These are phyloP conservation scores for Auxenochlorella pyrenoidosa DNA, from an alignment of 139 green algal species.

Conservation along the genomic window DNA sequence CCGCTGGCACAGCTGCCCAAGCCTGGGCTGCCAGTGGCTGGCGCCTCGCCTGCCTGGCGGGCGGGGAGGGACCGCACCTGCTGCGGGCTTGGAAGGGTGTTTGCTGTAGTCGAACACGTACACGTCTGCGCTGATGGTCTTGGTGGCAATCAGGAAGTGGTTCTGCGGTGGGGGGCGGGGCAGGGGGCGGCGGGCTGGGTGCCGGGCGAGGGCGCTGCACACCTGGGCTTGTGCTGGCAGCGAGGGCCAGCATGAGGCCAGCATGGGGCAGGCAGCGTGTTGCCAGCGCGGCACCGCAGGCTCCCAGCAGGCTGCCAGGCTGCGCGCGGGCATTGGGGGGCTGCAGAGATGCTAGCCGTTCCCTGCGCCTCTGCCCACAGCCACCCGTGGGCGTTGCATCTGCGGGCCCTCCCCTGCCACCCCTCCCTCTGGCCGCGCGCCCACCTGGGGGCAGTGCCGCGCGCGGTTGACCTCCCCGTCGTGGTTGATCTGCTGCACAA, in stretches of 20 bases:
- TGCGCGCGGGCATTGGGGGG: neutral
- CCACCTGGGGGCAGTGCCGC: slow-evolving; percentile 51
- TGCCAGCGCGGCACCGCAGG: too few relatives aligned
- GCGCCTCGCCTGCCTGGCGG: neutral
- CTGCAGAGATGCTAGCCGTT: too few relatives aligned
- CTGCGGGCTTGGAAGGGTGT: slow-evolving; percentile 90
- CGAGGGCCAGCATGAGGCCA: too few relatives aligned
- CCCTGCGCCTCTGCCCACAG: too few relatives aligned
- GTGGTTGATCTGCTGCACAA: slow-evolving; percentile 99
- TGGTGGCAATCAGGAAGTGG: slow-evolving; percentile 97
- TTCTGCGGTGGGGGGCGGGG: slow-evolving; percentile 72
- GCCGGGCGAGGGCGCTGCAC: neutral
- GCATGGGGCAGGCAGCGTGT: too few relatives aligned
- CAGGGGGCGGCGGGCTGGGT: too few relatives aligned
- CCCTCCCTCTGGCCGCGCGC: too few relatives aligned
- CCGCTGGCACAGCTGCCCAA: neutral
- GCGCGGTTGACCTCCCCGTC: slow-evolving; percentile 98
- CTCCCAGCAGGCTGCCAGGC: too few relatives aligned
- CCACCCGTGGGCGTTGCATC: too few relatives aligned
- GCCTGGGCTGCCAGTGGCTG: neutral
- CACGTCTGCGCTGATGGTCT: slow-evolving; percentile 90
- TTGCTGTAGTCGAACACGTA: slow-evolving; percentile 99
- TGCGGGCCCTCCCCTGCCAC: too few relatives aligned
- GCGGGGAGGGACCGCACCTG: neutral
- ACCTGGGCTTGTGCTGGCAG: neutral